Conservation (phyloP, 441 rosid genomes). For the Aquilaria agallochum region DNA sequence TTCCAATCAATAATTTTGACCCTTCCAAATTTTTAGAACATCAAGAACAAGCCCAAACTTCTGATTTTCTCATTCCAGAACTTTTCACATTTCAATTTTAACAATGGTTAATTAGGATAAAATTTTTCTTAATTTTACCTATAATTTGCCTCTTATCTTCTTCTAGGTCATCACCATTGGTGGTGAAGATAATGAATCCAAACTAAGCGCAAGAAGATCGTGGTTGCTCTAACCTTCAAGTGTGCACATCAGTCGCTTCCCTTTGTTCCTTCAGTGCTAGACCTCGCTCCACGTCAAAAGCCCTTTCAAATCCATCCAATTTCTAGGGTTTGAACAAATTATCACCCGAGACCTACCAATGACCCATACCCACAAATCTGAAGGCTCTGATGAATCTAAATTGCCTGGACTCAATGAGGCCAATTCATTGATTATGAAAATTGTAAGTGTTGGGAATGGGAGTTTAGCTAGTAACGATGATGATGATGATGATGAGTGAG, state of each 20-base stretch:
- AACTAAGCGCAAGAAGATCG: no score
- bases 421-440: constrained; percentile 63
- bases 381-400: constrained; percentile 17
- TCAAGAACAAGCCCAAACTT: no score
- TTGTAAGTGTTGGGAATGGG: constrained; percentile 66
- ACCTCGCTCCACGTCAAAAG: not conserved
- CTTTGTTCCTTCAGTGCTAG: constrained; percentile 20
- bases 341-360: constrained; percentile 33
- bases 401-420: constrained; percentile 30
- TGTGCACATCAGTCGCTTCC: not conserved
- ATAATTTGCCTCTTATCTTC: no score
- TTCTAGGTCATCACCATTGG: no score
- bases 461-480: constrained; percentile 31
- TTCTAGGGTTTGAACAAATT: constrained; percentile 30
- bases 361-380: not conserved
- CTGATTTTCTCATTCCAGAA: no score
- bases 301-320: not conserved
- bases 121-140: no score
- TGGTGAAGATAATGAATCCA: no score
- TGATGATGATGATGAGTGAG: constrained; percentile 73
- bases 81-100: no score
- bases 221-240: no score
- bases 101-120: no score
- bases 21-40: no score
- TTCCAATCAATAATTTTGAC: no score